Percentiles rank a stretch among this genome's conserved stretches.
Evolutionary conservation across 306 rosid species (phyloP).

Genomic region (Arachis hypogaea): DNA sequence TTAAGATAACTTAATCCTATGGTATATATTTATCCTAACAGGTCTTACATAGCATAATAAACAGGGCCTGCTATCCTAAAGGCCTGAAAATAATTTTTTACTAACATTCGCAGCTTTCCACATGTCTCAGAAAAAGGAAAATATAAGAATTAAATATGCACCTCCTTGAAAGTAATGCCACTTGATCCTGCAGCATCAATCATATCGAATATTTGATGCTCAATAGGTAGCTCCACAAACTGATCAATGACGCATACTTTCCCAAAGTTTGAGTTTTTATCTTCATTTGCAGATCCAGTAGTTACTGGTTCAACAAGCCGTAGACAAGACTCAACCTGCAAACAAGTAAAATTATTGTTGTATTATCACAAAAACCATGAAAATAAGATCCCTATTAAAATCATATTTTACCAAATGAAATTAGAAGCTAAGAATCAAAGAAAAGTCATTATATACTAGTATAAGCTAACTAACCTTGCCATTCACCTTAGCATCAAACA

Average conservation of each 20-base stretch:
- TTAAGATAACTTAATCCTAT: too few relatives aligned
- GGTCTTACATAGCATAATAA: not conserved
- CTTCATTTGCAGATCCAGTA: slow-evolving; percentile 51
- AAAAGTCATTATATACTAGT: not conserved
- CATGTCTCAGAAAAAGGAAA: slow-evolving; percentile 28
- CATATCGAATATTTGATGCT: slow-evolving; percentile 72
- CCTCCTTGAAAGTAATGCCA: slow-evolving; percentile 79
- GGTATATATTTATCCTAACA: not conserved
- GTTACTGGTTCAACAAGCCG: slow-evolving; percentile 57
- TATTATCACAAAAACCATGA: not conserved
- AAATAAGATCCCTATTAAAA: not conserved
- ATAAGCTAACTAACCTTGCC: slow-evolving; percentile 71
- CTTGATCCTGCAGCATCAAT: slow-evolving; percentile 72
- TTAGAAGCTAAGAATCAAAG: not conserved
- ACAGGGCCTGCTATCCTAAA: not conserved
- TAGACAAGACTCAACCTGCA: slow-evolving; percentile 45
- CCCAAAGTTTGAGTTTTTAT: slow-evolving; percentile 49
- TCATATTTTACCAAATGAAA: slow-evolving; percentile 8
- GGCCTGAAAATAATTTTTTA: slow-evolving; percentile 8
- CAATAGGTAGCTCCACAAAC: slow-evolving; percentile 79
- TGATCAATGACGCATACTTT: slow-evolving; percentile 57
- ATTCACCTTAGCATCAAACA: slow-evolving; percentile 85
- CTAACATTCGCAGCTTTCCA: slow-evolving; percentile 20
- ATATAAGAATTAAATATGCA: slow-evolving; percentile 40
- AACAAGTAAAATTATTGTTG: slow-evolving; percentile 23